Evolutionary conservation across 129 eudicot genomes (phyloP).

Genomic region (Smallanthus sonchifolius): DNA sequence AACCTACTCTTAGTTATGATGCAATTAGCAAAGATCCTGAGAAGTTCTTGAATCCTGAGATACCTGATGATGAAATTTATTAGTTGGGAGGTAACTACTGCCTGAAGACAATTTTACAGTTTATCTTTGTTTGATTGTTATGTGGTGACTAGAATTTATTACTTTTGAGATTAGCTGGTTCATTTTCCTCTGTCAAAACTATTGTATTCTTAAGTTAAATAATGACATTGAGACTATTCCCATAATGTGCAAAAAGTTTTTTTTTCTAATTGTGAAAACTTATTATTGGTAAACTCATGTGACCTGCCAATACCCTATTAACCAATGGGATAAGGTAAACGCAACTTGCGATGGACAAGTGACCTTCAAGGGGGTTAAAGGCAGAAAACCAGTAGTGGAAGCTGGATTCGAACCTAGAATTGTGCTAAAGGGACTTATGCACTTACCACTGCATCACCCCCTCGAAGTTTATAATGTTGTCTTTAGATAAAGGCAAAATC

Average conservation of each 20-base stretch:
- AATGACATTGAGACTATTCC: conserved; percentile 13
- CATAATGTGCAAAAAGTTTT: not conserved
- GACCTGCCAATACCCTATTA: no score
- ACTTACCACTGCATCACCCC: not conserved
- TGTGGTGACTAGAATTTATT: conserved; percentile 17
- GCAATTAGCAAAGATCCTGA: conserved; percentile 51
- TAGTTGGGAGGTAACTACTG: conserved; percentile 28
- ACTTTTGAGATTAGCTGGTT: conserved; percentile 7
- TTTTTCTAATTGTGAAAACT: no score
- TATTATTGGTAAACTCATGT: no score
- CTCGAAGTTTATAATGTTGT: not conserved
- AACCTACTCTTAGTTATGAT: conserved; percentile 43
- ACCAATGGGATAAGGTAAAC: no score
- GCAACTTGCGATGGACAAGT: no score
- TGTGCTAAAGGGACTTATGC: no score
- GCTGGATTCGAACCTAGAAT: no score
- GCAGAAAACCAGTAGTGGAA: no score
- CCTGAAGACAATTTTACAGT: conserved; percentile 9
- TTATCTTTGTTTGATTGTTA: conserved; percentile 10
- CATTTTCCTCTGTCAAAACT: conserved; percentile 17
- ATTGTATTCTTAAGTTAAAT: conserved; percentile 33
- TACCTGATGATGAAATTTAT: conserved; percentile 95
- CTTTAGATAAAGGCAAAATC: not conserved
- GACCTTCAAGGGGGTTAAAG: no score
- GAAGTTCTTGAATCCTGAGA: conserved; percentile 67